Percentiles rank a stretch among this genome's conserved stretches.
phyloP scores from a whole-genome alignment of 305 asterid species.

The Stenogyne calaminthoides region DNA sequence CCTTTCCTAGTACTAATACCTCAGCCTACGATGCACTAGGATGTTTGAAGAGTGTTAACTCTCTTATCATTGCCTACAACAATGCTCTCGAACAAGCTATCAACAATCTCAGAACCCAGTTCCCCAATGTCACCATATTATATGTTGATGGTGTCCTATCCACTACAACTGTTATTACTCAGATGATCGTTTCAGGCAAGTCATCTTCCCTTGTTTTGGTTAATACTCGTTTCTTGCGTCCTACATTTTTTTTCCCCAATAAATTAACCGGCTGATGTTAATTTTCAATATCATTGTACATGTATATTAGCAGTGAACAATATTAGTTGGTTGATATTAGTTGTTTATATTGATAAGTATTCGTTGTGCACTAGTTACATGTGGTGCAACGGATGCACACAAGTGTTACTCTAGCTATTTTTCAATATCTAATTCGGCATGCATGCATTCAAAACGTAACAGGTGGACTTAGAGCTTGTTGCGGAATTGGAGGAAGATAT shows the following conservation, averaged over 20 bases:
- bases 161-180: background rate
- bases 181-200: background rate
- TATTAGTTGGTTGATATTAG: no score
- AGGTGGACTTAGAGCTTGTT: constrained; percentile 7
- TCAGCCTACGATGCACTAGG: constrained; percentile 19
- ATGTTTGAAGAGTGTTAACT: constrained; percentile 12
- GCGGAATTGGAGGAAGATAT: constrained; percentile 24
- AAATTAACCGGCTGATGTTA: no score
- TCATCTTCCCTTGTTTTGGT: background rate
- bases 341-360: no score
- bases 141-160: background rate
- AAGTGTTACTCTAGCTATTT: no score
- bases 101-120: background rate
- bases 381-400: no score
- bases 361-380: no score
- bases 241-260: no score
- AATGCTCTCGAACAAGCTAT: background rate
- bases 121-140: constrained; percentile 5
- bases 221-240: no score
- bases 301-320: no score
- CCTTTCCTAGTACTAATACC: background rate
- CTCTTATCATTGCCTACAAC: background rate
- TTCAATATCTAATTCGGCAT: no score
- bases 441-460: no score
- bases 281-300: no score